Conservation (phyloP, 2,329 filamentous ascomycete species). For the Arachnopeziza araneosa region DNA sequence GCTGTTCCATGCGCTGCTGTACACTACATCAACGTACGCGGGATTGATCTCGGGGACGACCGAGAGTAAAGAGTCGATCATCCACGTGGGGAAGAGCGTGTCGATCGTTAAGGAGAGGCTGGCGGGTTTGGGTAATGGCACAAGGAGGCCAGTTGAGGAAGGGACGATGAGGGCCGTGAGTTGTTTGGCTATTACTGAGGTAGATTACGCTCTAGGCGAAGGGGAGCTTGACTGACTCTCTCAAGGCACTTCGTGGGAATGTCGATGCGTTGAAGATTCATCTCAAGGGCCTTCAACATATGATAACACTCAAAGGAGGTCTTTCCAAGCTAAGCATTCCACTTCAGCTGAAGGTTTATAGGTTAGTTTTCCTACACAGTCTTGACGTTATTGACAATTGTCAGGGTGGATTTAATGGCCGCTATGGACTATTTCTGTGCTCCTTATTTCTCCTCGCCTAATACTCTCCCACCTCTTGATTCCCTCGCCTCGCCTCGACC, state of each 20-base stretch:
- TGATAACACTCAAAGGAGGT: conserved; percentile 8
- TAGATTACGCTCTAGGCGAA: neutral
- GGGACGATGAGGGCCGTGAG: conserved; percentile 8
- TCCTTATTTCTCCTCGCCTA: conserved; percentile 1
- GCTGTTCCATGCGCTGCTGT: conserved; percentile 20
- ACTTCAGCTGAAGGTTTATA: conserved; percentile 7
- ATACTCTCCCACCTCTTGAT: neutral
- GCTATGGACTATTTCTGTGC: conserved; percentile 2
- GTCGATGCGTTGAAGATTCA: conserved; percentile 9
- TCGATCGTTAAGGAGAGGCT: conserved; percentile 6
- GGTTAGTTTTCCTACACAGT: neutral
- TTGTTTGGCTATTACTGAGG: conserved; percentile 12
- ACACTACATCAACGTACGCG: conserved; percentile 17
- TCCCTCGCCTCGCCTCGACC: neutral
- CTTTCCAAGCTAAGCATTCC: neutral
- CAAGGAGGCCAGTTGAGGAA: neutral
- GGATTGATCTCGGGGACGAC: conserved; percentile 10
- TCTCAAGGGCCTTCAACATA: conserved; percentile 8
- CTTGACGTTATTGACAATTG: neutral
- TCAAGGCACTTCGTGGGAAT: conserved; percentile 2
- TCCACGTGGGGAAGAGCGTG: conserved; percentile 5
- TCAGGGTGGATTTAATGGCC: conserved; percentile 6
- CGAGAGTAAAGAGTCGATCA: conserved; percentile 15
- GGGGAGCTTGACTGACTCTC: neutral
- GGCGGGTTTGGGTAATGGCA: neutral